Percentiles rank a stretch among this genome's conserved stretches.
phyloP scores from a whole-genome alignment of 2,329 filamentous ascomycete genomes.

The Claviceps sp. region DNA sequence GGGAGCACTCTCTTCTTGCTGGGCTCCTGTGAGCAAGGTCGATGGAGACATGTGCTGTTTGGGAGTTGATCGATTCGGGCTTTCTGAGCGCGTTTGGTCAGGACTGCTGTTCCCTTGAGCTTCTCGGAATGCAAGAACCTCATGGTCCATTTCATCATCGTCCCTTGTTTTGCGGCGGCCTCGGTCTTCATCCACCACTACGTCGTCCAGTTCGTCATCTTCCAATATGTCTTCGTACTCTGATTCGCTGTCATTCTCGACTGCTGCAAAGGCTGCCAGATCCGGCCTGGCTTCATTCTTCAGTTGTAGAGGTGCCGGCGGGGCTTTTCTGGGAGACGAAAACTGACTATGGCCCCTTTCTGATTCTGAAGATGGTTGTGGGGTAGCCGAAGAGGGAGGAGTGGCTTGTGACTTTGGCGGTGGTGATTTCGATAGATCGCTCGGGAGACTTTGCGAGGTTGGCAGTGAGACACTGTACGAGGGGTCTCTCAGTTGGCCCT shows the following conservation, averaged over 20 bases:
- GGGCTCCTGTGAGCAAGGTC: background rate
- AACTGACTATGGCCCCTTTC: slow-evolving; percentile 37
- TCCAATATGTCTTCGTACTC: slow-evolving; percentile 73
- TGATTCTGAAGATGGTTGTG: slow-evolving; percentile 29
- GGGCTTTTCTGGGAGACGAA: slow-evolving; percentile 59
- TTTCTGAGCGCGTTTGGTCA: slow-evolving; percentile 40
- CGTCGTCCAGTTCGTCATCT: slow-evolving; percentile 37
- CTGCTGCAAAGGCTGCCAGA: slow-evolving; percentile 15
- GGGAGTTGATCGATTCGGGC: background rate
- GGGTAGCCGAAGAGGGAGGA: slow-evolving; percentile 25
- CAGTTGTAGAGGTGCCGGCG: slow-evolving; percentile 73
- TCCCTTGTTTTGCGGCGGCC: slow-evolving; percentile 75
- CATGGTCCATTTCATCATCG: slow-evolving; percentile 71
- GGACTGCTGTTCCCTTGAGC: slow-evolving; percentile 59
- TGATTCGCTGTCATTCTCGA: slow-evolving; percentile 59
- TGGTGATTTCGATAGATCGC: slow-evolving; percentile 36
- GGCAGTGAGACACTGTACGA: slow-evolving; percentile 39
- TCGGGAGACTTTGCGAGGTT: slow-evolving; percentile 42
- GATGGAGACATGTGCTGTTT: background rate
- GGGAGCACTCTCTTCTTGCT: slow-evolving; percentile 18
- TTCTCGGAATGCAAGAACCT: slow-evolving; percentile 52
- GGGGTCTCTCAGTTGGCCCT: slow-evolving; percentile 29
- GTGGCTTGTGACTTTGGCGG: slow-evolving; percentile 35
- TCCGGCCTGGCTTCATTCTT: slow-evolving; percentile 14
- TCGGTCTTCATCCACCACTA: slow-evolving; percentile 44